Conservation (phyloP, 108 stramenopile genomes). For the Cylindrotheca closterium region DNA sequence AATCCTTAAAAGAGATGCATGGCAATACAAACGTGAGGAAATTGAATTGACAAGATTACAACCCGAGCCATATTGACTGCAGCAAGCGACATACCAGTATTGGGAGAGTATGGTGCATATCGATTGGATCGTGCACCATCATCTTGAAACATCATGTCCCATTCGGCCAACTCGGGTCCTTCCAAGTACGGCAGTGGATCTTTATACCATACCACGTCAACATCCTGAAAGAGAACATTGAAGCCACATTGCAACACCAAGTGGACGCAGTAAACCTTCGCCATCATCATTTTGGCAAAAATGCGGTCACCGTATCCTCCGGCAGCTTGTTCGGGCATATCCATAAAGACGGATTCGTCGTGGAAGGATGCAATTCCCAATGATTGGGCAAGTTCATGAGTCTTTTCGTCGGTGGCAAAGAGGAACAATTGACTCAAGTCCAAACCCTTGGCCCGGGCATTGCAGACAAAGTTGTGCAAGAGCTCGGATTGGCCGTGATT, state of each 20-base stretch:
- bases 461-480: constrained; percentile 72
- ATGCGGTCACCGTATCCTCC: constrained; percentile 62
- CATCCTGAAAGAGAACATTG: constrained; percentile 87
- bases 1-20: constrained; percentile 71
- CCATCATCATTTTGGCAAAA: constrained; percentile 80
- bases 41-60: too few relatives aligned
- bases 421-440: constrained; percentile 51
- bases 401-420: constrained; percentile 69
- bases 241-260: constrained; percentile 60
- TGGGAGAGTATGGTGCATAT: constrained; percentile 74
- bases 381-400: constrained; percentile 58
- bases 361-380: constrained; percentile 62
- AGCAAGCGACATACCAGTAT: too few relatives aligned
- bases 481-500: constrained; percentile 74
- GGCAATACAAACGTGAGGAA: constrained; percentile 62
- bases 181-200: constrained; percentile 65
- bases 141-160: constrained; percentile 72
- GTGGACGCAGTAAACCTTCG: constrained; percentile 74
- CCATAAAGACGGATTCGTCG: constrained; percentile 58
- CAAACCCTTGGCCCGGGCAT: constrained; percentile 48
- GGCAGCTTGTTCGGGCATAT: constrained; percentile 54
- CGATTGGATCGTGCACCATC: constrained; percentile 76
- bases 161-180: constrained; percentile 30
- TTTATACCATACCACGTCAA: constrained; percentile 67
- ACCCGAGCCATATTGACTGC: too few relatives aligned